Percentiles rank a stretch among this genome's conserved stretches.
Conservation (phyloP, 345 rosid species). For the Camelina sativa region DNA sequence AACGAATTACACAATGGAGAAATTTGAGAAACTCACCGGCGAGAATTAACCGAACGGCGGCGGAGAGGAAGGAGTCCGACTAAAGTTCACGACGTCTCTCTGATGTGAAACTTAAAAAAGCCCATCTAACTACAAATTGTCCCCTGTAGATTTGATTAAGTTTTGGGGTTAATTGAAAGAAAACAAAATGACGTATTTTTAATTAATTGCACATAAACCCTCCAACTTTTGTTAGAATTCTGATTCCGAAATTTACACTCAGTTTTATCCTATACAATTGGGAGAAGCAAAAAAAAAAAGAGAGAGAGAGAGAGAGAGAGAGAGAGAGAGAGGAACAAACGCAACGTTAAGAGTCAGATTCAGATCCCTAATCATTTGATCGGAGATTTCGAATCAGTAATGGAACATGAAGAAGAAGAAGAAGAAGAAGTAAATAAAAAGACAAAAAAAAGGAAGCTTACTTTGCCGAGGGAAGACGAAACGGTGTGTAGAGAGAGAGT, state of each 20-base stretch:
- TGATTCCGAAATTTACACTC: neutral
- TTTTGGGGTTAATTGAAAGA: neutral
- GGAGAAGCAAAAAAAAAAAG: neutral
- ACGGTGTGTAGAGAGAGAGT: no score
- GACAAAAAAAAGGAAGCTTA: no score
- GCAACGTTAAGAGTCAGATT: no score
- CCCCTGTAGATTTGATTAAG: neutral
- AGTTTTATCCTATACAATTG: neutral
- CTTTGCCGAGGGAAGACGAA: no score
- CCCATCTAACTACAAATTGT: neutral
- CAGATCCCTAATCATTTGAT: no score
- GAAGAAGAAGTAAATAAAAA: no score
- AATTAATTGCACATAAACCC: constrained; percentile 31
- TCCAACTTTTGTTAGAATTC: constrained; percentile 21
- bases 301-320: no score
- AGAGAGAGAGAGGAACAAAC: no score
- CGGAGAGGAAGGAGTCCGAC: constrained; percentile 15
- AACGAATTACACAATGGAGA: neutral
- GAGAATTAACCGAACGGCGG: neutral
- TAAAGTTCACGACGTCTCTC: constrained; percentile 22
- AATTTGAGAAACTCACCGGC: constrained; percentile 18
- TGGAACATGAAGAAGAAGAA: no score
- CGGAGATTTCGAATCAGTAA: no score
- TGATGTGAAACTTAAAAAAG: constrained; percentile 11
- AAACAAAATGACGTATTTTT: neutral